A percentile compares a stretch with the other conserved stretches of the same genome.
phyloP scores from a whole-genome alignment of 2,329 filamentous ascomycete species.

The Paraphaeosphaeria minitans region DNA sequence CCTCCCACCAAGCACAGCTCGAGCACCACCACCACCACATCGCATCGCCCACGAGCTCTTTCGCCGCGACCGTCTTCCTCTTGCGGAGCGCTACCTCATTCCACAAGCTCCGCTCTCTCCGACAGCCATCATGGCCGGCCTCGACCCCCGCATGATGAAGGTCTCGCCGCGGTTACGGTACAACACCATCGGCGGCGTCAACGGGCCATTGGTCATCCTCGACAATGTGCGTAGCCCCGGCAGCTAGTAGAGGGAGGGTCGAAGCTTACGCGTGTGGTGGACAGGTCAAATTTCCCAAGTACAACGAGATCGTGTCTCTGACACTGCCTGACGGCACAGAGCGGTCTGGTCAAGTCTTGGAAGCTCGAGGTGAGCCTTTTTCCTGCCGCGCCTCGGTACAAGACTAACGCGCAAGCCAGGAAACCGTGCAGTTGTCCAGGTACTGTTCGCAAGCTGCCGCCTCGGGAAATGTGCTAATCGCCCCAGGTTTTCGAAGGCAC shows the following conservation, averaged over 20 bases:
- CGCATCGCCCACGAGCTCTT: constrained; percentile 19
- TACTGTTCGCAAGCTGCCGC: constrained; percentile 49
- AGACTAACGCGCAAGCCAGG: constrained; percentile 59
- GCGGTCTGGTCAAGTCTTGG: constrained; percentile 92
- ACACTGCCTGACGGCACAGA: constrained; percentile 94
- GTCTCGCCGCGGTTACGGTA: constrained; percentile 81
- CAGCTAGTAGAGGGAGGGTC: constrained; percentile 8
- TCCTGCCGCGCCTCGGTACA: not conserved
- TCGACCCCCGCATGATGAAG: constrained; percentile 58
- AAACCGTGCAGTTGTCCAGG: constrained; percentile 93
- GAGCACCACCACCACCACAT: constrained; percentile 21
- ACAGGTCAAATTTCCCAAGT: constrained; percentile 95
- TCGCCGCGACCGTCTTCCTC: constrained; percentile 22
- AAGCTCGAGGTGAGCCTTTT: constrained; percentile 79
- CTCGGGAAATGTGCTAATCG: constrained; percentile 27
- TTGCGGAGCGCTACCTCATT: constrained; percentile 20
- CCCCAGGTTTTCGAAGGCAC: constrained; percentile 94
- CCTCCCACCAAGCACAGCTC: constrained; percentile 36
- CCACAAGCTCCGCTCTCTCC: constrained; percentile 22
- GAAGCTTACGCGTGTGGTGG: constrained; percentile 28
- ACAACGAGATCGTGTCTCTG: constrained; percentile 96
- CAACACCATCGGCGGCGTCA: constrained; percentile 98
- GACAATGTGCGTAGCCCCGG: constrained; percentile 74
- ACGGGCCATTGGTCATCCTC: constrained; percentile 95
- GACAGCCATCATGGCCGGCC: constrained; percentile 44